Evolutionary conservation across 495 filamentous ascomycete genomes (phyloP).

Genomic region (Tirmania nivea): DNA sequence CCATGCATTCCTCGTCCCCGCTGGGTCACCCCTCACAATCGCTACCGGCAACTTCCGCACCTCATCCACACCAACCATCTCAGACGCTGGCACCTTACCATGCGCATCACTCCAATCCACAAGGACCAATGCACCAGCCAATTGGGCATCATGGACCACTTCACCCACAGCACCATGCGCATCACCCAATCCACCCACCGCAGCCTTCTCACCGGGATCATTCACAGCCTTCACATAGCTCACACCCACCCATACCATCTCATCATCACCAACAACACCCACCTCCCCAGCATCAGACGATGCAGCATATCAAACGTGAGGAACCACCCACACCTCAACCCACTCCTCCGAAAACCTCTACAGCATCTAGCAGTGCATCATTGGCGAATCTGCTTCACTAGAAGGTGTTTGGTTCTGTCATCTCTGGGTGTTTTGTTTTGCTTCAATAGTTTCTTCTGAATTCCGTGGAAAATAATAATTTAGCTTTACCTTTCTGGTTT

Average conservation of each 20-base stretch:
- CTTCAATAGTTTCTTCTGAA: background rate
- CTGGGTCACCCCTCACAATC: background rate
- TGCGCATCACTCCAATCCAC: background rate
- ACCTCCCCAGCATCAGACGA: background rate
- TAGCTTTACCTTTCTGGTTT: background rate
- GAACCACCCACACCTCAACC: background rate
- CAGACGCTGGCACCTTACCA: background rate
- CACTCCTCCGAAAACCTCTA: constrained; percentile 7
- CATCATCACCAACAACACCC: background rate
- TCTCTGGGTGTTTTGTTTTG: constrained; percentile 49
- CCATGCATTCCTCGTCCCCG: background rate
- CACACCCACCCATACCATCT: background rate
- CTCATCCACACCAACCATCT: constrained; percentile 5
- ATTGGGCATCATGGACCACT: background rate
- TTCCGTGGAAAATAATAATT: constrained; percentile 9
- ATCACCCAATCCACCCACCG: background rate
- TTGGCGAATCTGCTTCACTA: constrained; percentile 19
- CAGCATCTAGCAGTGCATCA: constrained; percentile 18
- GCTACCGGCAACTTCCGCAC: constrained; percentile 4
- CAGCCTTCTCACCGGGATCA: background rate
- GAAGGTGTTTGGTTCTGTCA: constrained; percentile 28
- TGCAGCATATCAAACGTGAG: background rate
- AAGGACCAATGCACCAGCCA: background rate
- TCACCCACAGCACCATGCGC: background rate
- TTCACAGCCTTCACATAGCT: background rate